These are phyloP conservation scores for Aspergillus fumigatus DNA, from an alignment of 2,329 filamentous ascomycete genomes.

Conservation along the genomic window DNA sequence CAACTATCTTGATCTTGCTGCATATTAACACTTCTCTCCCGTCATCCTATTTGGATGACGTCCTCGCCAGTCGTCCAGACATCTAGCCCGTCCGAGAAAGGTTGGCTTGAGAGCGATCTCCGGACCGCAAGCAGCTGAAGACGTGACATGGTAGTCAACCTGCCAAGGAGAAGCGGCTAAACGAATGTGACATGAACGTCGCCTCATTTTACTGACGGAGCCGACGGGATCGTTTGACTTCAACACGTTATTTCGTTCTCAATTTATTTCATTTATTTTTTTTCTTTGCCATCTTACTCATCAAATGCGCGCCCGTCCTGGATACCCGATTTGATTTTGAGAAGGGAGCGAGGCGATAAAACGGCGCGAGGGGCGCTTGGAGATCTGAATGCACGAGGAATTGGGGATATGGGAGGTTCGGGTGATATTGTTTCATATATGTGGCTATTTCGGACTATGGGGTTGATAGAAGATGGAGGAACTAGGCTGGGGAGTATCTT, in stretches of 20 bases:
- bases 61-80: background rate
- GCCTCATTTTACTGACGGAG: background rate
- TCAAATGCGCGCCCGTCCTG: conserved; percentile 13
- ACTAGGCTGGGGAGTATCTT: background rate
- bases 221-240: conserved; percentile 3
- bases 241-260: conserved; percentile 16
- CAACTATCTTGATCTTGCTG: background rate
- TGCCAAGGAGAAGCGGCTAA: conserved; percentile 3
- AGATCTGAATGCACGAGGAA: background rate
- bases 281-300: background rate
- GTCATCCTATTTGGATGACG: background rate
- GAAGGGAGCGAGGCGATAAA: background rate
- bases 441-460: background rate
- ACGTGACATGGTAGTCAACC: conserved; percentile 17
- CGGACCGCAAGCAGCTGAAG: background rate
- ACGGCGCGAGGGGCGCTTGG: background rate
- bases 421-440: background rate
- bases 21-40: background rate
- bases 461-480: background rate
- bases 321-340: conserved; percentile 31
- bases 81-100: background rate
- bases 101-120: background rate
- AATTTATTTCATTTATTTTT: conserved; percentile 8
- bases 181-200: conserved; percentile 11
- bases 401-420: background rate